Evolutionary conservation across 2,329 filamentous ascomycete genomes (phyloP), one percentile per base, ranked within the genome.

Genomic region (Emericellopsis atlantica): DNA sequence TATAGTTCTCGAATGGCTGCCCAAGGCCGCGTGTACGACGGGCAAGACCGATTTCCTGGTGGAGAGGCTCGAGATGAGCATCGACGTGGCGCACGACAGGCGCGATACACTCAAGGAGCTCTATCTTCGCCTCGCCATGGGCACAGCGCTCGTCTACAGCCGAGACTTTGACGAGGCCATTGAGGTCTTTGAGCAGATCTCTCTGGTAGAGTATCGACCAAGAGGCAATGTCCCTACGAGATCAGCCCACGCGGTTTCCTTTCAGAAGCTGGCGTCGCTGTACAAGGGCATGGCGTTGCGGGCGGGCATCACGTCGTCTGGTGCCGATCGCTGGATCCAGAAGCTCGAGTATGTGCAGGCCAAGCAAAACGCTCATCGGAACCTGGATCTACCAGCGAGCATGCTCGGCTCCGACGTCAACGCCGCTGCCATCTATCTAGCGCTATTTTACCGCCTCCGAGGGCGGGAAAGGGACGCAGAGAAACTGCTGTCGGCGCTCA

Each of bases 381-480:
- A 61, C 40, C 50, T 54, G 4, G 55, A 66, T 18, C 60, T 66
- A 46, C 63, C 62, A 4, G 48, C 59, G 16, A 54, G 56, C 42
- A 62, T 65, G 48, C 55, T 60, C 1, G 63, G 63, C 0, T 62
- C 61, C 1, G 62, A 66, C 29, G 54, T 64, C 44, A 66, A 66
- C 39, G 56, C 58, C 2, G 63, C 63, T 0, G 56, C 60, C 14
- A 58, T 66, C 18, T 66, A 62, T 44, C 54, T 64, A 10, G 54
- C 60, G 1, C 50, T 62, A 12, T 55, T 65, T 40, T 58, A 62
- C 44, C 57, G 60, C 0, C 52, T 61, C 3, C 45, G 53, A 0
- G 54, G 55, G 4, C 46, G 54, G 21, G 48, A 43, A 5, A 32
- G 40, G 0, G 55, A 57, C 5, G 54, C 62, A 0, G 46, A 51